phyloP scores from a whole-genome alignment of 768 basidiomycete genomes.

The Lactarius psammicola region DNA sequence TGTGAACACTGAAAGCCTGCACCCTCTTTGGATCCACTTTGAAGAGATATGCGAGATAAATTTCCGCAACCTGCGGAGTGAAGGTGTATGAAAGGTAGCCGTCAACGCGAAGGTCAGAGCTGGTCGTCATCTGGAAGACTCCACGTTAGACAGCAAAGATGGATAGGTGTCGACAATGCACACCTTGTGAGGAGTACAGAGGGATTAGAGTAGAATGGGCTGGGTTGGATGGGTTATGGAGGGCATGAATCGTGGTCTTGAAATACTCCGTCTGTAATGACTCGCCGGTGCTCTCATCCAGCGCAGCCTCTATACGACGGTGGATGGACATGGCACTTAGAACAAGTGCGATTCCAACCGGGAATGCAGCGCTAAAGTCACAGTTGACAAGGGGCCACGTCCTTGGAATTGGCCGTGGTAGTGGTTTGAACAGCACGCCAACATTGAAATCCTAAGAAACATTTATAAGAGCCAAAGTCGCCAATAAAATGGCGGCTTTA shows the following conservation, averaged over 20 bases:
- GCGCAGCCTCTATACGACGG: constrained; percentile 9
- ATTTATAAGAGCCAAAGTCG: neutral
- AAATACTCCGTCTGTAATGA: constrained; percentile 11
- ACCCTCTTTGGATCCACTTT: neutral
- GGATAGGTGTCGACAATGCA: neutral
- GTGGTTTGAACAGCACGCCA: neutral
- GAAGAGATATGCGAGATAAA: constrained; percentile 15
- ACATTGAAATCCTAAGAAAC: constrained; percentile 9
- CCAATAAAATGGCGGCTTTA: neutral
- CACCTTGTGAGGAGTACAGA: constrained; percentile 8
- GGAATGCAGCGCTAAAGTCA: neutral
- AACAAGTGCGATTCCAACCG: neutral
- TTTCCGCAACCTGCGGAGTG: constrained; percentile 1
- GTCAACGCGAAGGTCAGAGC: constrained; percentile 1
- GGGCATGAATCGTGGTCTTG: neutral
- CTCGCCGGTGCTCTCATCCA: constrained; percentile 12
- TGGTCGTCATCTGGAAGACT: constrained; percentile 8
- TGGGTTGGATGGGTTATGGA: constrained; percentile 10
- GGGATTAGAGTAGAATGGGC: neutral
- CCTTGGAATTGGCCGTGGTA: constrained; percentile 16
- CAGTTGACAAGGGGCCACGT: constrained; percentile 10
- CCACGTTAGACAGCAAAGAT: neutral
- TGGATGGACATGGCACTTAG: neutral
- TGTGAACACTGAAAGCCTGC: neutral
- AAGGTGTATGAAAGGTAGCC: constrained; percentile 24